A percentile compares a stretch with the other conserved stretches of the same genome.
These are phyloP conservation scores for Morella rubra DNA, from an alignment of 306 rosid genomes.

Conservation along the genomic window DNA sequence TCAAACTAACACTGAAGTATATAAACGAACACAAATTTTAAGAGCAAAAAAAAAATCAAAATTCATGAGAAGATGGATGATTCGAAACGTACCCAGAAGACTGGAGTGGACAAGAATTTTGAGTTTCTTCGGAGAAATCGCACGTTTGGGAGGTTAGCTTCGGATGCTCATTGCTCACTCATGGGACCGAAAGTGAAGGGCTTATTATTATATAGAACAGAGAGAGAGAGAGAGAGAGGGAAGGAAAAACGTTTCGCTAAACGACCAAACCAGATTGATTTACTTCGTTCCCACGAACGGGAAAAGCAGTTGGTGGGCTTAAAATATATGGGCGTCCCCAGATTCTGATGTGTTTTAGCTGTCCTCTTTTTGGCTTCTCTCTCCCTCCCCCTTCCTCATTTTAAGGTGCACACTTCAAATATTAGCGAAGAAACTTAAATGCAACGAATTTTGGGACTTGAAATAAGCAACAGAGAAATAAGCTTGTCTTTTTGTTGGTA, in stretches of 20 bases:
- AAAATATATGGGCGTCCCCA: slow-evolving; percentile 10
- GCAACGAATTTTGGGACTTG: no score
- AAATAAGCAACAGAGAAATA: no score
- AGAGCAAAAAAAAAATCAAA: background rate
- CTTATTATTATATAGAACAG: slow-evolving; percentile 1
- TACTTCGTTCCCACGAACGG: background rate
- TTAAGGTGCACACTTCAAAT: no score
- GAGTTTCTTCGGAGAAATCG: slow-evolving; percentile 25
- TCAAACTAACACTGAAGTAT: slow-evolving; percentile 26
- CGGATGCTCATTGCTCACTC: slow-evolving; percentile 2
- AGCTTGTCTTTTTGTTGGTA: no score
- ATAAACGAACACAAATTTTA: slow-evolving; percentile 9
- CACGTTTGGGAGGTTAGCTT: slow-evolving; percentile 12
- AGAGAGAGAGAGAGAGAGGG: background rate
- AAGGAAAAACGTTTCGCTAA: background rate
- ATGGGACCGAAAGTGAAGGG: background rate
- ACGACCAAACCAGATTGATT: background rate
- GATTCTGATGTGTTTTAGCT: background rate
- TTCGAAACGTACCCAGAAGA: slow-evolving; percentile 39
- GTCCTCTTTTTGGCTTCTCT: background rate
- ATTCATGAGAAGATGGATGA: background rate
- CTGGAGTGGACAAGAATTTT: slow-evolving; percentile 8
- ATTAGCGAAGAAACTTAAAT: no score
- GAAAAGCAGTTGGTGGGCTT: background rate
- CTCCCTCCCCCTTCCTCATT: background rate